Base-by-base conservation (phyloP, 2,329 filamentous ascomycete species). In the Elsinoe ampelina region DNA sequence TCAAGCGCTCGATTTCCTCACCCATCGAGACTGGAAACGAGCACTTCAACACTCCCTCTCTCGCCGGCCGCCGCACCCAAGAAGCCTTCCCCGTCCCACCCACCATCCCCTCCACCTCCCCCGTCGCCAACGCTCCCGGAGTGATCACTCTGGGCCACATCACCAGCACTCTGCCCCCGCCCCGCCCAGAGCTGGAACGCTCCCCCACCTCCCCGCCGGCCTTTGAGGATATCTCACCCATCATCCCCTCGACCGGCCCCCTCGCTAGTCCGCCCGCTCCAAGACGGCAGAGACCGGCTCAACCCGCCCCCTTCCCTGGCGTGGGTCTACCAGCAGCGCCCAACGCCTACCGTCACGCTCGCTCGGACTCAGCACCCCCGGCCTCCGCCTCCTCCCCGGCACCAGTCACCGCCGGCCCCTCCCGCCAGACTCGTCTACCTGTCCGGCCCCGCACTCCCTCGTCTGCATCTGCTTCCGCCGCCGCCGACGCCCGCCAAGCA, bases 1-100 rank as follows among this genome's bases (percentile, higher is more conserved):
- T 52, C 15, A 52, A 52, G 48, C 48, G 48, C 32, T 52, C 48
- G 8, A 52, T 52, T n/a, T 52, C 48, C 32, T 35, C 19, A 1
- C 48, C 48, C 32, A 22, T 52, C 19, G 48, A 52, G 34, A 52
- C 48, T 3, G 48, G 48, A 52, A 35, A 22, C 15, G 48, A 52
- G 34, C 48, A 52, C 34, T 8, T 52, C 45, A 30, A 26, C 15
- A 10, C 45, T 7, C n/a, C 26, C 26, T 34, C 26, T 50, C 30
- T 50, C 26, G 22, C 32, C 26, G 26, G 19, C 26, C 22, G 32
- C 8, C 32, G 45, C 7, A 19, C 13, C 12, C 19, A 32, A 52
- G 48, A 17, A 20, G 41, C 20, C 22, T 15, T 48, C 20, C 32
- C 54, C 34, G 20, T 34, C 22, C 30, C 26, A 12, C n/a, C 15